Conservation (phyloP, 164 flowering plant genomes). For the Saururus chinensis region DNA sequence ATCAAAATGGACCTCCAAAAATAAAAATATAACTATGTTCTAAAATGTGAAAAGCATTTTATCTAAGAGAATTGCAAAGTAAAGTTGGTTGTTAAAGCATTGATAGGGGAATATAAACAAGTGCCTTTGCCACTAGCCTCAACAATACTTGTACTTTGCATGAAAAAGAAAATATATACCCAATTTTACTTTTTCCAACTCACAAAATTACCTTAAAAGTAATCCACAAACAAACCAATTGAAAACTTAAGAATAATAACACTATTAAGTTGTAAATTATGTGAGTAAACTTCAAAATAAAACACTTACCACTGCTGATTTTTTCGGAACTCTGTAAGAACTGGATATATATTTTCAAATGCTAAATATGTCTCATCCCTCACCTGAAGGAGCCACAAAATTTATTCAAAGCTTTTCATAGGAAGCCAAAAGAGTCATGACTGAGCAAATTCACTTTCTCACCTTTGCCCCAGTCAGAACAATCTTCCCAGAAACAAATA, state of each 20-base stretch:
- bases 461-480: constrained; percentile 96
- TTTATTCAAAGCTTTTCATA: constrained; percentile 5
- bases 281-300: background rate
- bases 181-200: background rate
- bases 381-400: constrained; percentile 28
- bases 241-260: background rate
- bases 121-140: no score
- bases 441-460: background rate
- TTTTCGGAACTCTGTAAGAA: constrained; percentile 72
- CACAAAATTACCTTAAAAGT: no score
- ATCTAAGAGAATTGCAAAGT: no score
- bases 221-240: background rate
- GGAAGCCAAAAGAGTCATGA: background rate
- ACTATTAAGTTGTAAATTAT: background rate
- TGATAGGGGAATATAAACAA: no score
- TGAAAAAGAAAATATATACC: no score
- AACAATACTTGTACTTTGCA: no score
- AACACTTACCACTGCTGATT: constrained; percentile 47
- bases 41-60: no score
- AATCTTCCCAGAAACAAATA: constrained; percentile 88
- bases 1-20: no score
- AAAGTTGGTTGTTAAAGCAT: no score
- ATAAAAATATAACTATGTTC: no score
- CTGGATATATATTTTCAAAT: constrained; percentile 80
- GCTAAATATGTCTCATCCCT: constrained; percentile 74